Evolutionary conservation across 495 filamentous ascomycete species (phyloP).

Genomic region (Cercophora newfieldiana): DNA sequence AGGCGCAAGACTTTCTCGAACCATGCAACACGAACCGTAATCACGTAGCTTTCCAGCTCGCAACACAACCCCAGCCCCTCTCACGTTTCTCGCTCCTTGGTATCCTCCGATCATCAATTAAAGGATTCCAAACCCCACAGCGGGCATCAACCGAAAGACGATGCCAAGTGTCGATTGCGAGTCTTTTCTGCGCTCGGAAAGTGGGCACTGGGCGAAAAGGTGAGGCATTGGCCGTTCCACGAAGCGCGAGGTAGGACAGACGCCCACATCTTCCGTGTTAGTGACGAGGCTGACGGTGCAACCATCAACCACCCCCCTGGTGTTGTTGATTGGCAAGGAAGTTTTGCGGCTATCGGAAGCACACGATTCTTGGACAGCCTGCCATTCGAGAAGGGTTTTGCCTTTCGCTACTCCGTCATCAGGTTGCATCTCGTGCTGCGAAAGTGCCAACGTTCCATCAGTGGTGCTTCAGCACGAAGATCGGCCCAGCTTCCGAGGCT

Average conservation of each 20-base stretch:
- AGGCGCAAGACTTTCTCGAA: not conserved
- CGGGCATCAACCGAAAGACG: not conserved
- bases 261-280: not conserved
- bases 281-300: slow-evolving; percentile 4
- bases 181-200: not conserved
- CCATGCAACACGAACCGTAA: not conserved
- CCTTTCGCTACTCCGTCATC: not conserved
- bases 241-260: slow-evolving; percentile 4
- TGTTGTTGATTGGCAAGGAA: not conserved
- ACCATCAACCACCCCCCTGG: not conserved
- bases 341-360: not conserved
- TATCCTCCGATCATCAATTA: not conserved
- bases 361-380: not conserved
- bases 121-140: not conserved
- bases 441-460: not conserved
- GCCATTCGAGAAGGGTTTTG: not conserved
- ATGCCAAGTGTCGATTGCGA: not conserved
- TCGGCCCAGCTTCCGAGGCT: slow-evolving; percentile 34
- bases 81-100: not conserved
- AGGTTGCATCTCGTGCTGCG: not conserved
- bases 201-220: not conserved
- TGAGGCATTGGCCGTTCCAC: slow-evolving; percentile 5
- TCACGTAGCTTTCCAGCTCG: not conserved
- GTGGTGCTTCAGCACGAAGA: slow-evolving; percentile 19
- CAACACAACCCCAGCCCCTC: not conserved